Percentiles rank a stretch among this genome's conserved stretches.
Evolutionary conservation across 805 yeast species (phyloP).

Genomic region (Scheffersomyces amazonensis): DNA sequence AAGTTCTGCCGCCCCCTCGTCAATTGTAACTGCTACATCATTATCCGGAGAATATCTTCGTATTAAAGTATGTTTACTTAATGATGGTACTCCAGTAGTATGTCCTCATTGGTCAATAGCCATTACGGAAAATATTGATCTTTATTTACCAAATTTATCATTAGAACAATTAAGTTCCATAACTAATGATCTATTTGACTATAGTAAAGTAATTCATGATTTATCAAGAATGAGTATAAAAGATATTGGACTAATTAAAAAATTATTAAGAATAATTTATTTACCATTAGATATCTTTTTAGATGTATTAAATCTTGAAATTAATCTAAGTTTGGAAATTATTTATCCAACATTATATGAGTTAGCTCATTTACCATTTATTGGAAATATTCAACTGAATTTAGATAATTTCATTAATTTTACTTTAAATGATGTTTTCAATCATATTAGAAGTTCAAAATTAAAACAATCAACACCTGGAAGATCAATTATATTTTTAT

Average conservation of each 20-base stretch:
- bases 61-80: constrained; percentile 64
- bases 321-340: constrained; percentile 72
- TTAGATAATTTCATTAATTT: constrained; percentile 76
- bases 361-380: constrained; percentile 36
- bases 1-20: constrained; percentile 29
- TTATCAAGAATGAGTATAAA: constrained; percentile 33
- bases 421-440: constrained; percentile 68
- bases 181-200: constrained; percentile 38
- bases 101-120: constrained; percentile 66
- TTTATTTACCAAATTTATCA: constrained; percentile 63
- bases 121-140: constrained; percentile 46
- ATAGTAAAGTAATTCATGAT: constrained; percentile 36
- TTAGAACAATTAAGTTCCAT: constrained; percentile 41
- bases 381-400: constrained; percentile 42
- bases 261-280: constrained; percentile 45
- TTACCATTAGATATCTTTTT: constrained; percentile 62
- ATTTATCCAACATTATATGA: constrained; percentile 65
- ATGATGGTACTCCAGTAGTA: constrained; percentile 84
- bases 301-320: constrained; percentile 49
- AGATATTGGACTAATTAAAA: constrained; percentile 39
- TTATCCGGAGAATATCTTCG: constrained; percentile 76
- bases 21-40: constrained; percentile 90
- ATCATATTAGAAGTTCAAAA: constrained; percentile 59
- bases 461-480: constrained; percentile 12
- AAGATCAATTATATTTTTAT: constrained; percentile 78